Evolutionary conservation across 1,139 yeast genomes (phyloP), one percentile per base, ranked within the genome.

Genomic region (Zygoascus sp.): DNA sequence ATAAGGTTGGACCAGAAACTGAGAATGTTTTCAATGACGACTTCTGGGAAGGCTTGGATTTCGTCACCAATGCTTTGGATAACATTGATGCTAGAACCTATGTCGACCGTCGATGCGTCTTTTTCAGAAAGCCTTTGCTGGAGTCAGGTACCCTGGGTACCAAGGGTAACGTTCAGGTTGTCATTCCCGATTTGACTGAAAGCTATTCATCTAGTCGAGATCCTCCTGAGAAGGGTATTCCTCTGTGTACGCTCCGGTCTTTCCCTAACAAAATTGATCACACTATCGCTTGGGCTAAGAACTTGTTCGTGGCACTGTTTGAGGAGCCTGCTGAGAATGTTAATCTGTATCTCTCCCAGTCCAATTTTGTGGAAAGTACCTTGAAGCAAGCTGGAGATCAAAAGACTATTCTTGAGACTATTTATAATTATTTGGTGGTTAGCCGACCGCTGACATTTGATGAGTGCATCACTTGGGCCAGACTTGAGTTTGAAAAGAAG

Each of bases 71-170:
- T 65, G 99, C 98, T 19, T 76, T 92, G 63, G 99, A 92, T 69
- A 92, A 92, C 59, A 94, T 92, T 46, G 98, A 92, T 60, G 98
- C 98, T 13, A 83, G 99, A 74, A 86, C 96, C 8, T 92, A 92
- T 64, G 96, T 92, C 53, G 99, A 92, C 65, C 84, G 96, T 66
- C 86, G 97, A 64, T 92, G 98, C 72, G 89, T 92, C 46, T 89
- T 89, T 65, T 92, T 77, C 79, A 80, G 81, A 63, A 90, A 90
- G 68, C 89, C 98, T 25, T 76, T 92, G 58, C 76, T 92, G 55
- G 99, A 92, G 70, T 85, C 96, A 11, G 99, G 99, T 54, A 92
- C 99, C 40, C 77, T 92, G 59, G 99, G 99, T 57, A 92, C 98
- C 23, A 92, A 94, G 71, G 98, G 98, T 67, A 92, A 92, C 64